A percentile compares a stretch with the other conserved stretches of the same genome.
Conservation (phyloP, 2,329 filamentous ascomycete species). For the Trichoderma sp. region DNA sequence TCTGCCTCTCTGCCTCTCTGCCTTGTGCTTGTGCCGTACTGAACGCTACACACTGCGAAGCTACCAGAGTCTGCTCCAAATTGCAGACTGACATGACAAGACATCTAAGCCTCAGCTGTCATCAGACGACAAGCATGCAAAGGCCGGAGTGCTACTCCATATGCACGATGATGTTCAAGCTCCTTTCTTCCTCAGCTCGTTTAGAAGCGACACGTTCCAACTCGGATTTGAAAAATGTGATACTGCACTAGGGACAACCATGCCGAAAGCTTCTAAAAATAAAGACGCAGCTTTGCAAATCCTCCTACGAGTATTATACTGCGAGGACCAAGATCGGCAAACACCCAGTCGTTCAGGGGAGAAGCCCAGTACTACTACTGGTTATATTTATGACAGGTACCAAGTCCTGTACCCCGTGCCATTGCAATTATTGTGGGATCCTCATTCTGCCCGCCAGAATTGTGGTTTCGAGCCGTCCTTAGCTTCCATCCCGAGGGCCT, state of each 20-base stretch:
- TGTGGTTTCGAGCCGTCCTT: neutral
- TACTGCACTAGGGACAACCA: neutral
- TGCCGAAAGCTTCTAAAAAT: neutral
- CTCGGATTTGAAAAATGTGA: neutral
- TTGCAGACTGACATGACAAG: constrained; percentile 3
- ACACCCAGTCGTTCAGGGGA: neutral
- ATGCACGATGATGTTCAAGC: neutral
- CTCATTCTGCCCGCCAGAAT: neutral
- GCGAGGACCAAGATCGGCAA: neutral
- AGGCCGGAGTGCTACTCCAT: neutral
- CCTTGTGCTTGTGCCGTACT: too few species aligned
- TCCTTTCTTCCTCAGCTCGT: neutral
- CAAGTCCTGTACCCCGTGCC: neutral
- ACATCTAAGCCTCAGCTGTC: constrained; percentile 5
- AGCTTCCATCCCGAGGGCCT: neutral
- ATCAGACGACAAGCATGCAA: neutral
- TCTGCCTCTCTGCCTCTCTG: too few species aligned
- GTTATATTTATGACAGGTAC: neutral
- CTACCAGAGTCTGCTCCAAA: neutral
- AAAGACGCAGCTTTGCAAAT: neutral
- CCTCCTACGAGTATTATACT: neutral
- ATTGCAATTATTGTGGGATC: neutral
- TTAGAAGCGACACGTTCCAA: neutral
- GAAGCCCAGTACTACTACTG: neutral
- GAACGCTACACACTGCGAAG: constrained; percentile 7